Evolutionary conservation across 768 basidiomycete genomes (phyloP), one percentile per base, ranked within the genome.

Genomic region (Suillus weaverae): DNA sequence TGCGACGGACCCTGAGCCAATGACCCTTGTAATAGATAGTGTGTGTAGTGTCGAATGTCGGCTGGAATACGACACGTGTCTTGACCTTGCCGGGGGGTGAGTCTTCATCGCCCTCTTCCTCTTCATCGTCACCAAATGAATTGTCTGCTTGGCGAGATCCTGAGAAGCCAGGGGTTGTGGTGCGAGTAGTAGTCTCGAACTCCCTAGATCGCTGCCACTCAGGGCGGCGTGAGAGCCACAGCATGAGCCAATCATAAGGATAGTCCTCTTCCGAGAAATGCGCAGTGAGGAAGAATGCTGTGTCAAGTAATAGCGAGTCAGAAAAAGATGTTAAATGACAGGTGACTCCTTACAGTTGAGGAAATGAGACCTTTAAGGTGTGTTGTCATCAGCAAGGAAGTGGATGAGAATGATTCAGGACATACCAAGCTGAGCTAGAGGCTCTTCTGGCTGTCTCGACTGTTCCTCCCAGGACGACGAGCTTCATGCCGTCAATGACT

Each of bases 261-360:
- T 91, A 91, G 73, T 94, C 92, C 76, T 94, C 92, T 78, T 94
- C 92, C 68, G 87, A 90, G 80, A 94, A 94, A 77, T 94, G 90
- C 10, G 92, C 92, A 18, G 92, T 94, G 60, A 94, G 86, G 86
- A 94, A 94, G 83, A 91, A 91, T 0, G 89, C 89, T 90, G 74
- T 14, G 14, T 64, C 22, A 8, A 46, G 72, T 26, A 70, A 67
- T 18, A 51, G 60, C 2, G 64, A 62, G 64, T 35, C 18, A 59
- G 62, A n/a, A 55, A 57, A 38, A 63, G 46, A 36, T 44, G 63
- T 63, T n/a, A 60, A 26, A 30, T 53, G 14, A 26, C 36, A 56
- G 22, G 36, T 50, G 57, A 61, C 63, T 43, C 79, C 90, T 83
- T 77, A 92, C 91, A 92, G 76, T 94, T 94, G 46, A 94, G 90